Percentiles rank a stretch among this genome's conserved stretches.
phyloP scores from a whole-genome alignment of 2,329 filamentous ascomycete genomes.

The Bipolaris bicolor region DNA sequence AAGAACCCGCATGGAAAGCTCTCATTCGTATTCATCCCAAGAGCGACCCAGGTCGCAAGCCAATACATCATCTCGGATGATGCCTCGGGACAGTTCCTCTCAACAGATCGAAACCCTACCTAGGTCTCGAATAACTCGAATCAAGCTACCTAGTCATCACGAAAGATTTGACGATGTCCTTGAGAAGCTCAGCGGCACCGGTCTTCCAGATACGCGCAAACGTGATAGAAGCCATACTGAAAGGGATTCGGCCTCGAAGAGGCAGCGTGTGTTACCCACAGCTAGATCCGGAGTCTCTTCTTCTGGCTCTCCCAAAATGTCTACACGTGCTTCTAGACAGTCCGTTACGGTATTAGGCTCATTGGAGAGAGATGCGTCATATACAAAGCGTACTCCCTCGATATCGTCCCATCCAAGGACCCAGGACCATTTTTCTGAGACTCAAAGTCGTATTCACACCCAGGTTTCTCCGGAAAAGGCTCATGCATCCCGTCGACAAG shows the following conservation, averaged over 20 bases:
- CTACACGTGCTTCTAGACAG: neutral
- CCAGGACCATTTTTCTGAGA: neutral
- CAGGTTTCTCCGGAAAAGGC: neutral
- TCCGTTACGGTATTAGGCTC: neutral
- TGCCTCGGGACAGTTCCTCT: constrained; percentile 11
- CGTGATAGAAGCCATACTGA: constrained; percentile 1
- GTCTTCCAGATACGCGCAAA: constrained; percentile 21
- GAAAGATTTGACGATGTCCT: neutral
- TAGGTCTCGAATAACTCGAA: neutral
- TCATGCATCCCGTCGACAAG: constrained; percentile 3
- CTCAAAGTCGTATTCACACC: neutral
- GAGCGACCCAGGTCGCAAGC: constrained; percentile 39
- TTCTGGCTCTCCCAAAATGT: neutral
- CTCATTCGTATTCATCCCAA: constrained; percentile 15
- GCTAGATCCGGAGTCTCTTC: neutral
- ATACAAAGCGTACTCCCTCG: neutral
- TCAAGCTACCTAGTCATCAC: neutral
- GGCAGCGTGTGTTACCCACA: constrained; percentile 8
- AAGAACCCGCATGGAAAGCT: constrained; percentile 1
- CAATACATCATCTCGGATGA: constrained; percentile 42
- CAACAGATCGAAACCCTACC: neutral
- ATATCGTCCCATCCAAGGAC: neutral
- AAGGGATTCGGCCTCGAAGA: constrained; percentile 14
- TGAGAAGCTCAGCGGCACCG: neutral
- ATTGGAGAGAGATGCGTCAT: neutral